phyloP scores from a whole-genome alignment of 164 flowering plant species.

The Litsea cubeba region DNA sequence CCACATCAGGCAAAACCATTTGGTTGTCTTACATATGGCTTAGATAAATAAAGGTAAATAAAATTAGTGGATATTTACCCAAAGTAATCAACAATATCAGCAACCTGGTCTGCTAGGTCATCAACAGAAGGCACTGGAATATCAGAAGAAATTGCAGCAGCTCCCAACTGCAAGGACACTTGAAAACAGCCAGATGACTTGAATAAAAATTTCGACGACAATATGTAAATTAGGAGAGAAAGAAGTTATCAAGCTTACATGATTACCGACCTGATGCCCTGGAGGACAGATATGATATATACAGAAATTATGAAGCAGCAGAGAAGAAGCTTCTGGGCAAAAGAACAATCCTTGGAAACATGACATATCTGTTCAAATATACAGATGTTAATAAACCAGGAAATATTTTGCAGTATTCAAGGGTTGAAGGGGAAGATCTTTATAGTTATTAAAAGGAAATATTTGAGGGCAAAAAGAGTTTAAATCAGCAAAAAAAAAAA shows the following conservation, averaged over 20 bases:
- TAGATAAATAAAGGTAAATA: neutral
- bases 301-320: slow-evolving; percentile 85
- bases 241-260: slow-evolving; percentile 10
- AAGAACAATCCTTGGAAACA: slow-evolving; percentile 87
- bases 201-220: slow-evolving; percentile 8
- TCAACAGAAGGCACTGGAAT: slow-evolving; percentile 46
- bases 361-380: slow-evolving; percentile 59
- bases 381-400: neutral
- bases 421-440: no score
- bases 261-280: slow-evolving; percentile 75
- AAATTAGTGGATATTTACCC: slow-evolving; percentile 37
- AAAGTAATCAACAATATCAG: slow-evolving; percentile 68
- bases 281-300: slow-evolving; percentile 86
- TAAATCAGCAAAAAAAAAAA: neutral
- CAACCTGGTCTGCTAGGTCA: slow-evolving; percentile 66
- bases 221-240: neutral
- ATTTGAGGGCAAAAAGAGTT: neutral
- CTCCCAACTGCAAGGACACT: slow-evolving; percentile 66
- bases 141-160: slow-evolving; percentile 43
- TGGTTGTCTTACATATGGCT: neutral
- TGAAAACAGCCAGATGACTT: slow-evolving; percentile 22
- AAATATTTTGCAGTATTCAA: neutral
- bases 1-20: neutral
- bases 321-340: slow-evolving; percentile 81
- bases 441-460: neutral